phyloP scores from a whole-genome alignment of 2,329 filamentous ascomycete species.

The Botryotinia narcissicola region DNA sequence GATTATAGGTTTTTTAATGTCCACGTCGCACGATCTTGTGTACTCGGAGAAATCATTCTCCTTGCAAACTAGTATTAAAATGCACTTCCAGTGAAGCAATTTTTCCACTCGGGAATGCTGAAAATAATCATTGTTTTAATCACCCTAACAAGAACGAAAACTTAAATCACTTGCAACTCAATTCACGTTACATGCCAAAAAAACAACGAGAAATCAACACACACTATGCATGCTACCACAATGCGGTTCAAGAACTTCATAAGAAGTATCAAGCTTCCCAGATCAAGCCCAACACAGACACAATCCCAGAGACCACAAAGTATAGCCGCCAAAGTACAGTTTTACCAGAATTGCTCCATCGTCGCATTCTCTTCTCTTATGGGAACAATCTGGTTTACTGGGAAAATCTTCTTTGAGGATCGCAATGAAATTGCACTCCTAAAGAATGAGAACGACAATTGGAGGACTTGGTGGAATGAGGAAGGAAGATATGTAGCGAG shows the following conservation, averaged over 20 bases:
- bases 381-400: background rate
- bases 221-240: background rate
- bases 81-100: background rate
- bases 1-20: background rate
- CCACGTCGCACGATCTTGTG: background rate
- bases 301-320: background rate
- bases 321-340: background rate
- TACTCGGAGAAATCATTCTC: background rate
- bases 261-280: background rate
- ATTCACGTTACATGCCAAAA: background rate
- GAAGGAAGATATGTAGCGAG: background rate
- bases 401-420: background rate
- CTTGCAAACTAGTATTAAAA: background rate
- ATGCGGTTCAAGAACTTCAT: background rate
- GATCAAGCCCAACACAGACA: background rate
- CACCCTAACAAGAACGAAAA: background rate
- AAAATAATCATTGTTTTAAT: background rate
- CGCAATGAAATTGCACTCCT: background rate
- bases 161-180: background rate
- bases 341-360: background rate
- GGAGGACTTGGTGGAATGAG: background rate
- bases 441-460: background rate
- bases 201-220: background rate
- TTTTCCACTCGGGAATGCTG: background rate
- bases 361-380: background rate